These are phyloP conservation scores for Tetraselmis chui DNA, from an alignment of 139 green algal species.

Conservation along the genomic window DNA sequence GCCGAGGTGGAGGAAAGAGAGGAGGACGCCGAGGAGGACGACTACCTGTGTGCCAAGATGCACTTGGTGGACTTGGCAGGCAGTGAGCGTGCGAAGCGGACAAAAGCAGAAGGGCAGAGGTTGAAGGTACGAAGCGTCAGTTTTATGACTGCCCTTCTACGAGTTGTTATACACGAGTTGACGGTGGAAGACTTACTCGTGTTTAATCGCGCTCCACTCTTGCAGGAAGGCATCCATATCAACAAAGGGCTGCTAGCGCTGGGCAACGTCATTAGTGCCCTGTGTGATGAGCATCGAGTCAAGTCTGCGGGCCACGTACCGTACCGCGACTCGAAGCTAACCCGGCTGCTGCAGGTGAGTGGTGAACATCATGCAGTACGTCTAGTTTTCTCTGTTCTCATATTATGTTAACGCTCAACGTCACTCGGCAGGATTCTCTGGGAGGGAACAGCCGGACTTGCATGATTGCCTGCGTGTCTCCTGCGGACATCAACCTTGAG, in stretches of 20 bases:
- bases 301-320: slow-evolving; percentile 45
- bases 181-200: neutral
- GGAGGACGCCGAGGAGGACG: slow-evolving; percentile 44
- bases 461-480: slow-evolving; percentile 92
- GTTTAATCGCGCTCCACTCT: too few relatives aligned
- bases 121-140: slow-evolving; percentile 26
- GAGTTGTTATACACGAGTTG: neutral
- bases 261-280: slow-evolving; percentile 93
- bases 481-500: slow-evolving; percentile 79
- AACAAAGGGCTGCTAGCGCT: slow-evolving; percentile 92
- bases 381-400: too few relatives aligned
- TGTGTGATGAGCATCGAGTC: slow-evolving; percentile 68
- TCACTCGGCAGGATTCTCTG: slow-evolving; percentile 77
- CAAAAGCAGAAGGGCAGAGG: slow-evolving; percentile 71
- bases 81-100: slow-evolving; percentile 89
- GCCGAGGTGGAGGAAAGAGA: slow-evolving; percentile 19
- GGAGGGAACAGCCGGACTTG: slow-evolving; percentile 89
- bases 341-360: slow-evolving; percentile 78
- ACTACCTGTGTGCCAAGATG: slow-evolving; percentile 88
- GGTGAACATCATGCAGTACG: too few relatives aligned
- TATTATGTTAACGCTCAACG: neutral
- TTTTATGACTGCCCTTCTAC: neutral
- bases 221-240: slow-evolving; percentile 89
- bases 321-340: slow-evolving; percentile 93
- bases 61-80: slow-evolving; percentile 87